These are phyloP conservation scores for Pharus latifolius DNA, from an alignment of 176 grass and related monocot genomes.

Conservation along the genomic window DNA sequence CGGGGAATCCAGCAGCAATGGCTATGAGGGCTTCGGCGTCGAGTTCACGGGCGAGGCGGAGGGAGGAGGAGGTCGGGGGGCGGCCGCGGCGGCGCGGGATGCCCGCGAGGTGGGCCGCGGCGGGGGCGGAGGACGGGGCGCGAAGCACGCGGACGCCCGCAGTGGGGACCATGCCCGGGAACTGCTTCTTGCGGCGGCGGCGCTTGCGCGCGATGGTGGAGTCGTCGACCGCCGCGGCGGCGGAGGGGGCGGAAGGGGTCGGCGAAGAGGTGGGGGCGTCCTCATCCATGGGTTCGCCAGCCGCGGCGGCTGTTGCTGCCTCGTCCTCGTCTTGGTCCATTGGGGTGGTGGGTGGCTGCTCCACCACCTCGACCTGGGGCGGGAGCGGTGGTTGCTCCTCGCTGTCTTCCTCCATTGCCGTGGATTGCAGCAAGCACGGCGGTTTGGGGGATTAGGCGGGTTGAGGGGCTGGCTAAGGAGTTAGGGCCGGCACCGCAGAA, in stretches of 20 bases:
- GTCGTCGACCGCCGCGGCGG: constrained; percentile 19
- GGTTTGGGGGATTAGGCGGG: constrained; percentile 13
- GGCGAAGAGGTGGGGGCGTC: constrained; percentile 36
- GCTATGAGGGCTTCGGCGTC: constrained; percentile 90
- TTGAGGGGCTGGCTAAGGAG: constrained; percentile 5
- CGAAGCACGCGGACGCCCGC: constrained; percentile 50
- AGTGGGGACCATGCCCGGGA: constrained; percentile 84
- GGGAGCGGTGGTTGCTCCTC: neutral
- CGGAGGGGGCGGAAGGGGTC: constrained; percentile 31
- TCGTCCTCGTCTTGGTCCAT: constrained; percentile 28
- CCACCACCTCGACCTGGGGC: neutral
- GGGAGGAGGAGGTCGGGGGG: constrained; percentile 60
- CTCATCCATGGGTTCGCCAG: constrained; percentile 45
- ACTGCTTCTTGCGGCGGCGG: constrained; percentile 94
- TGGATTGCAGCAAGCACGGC: constrained; percentile 7
- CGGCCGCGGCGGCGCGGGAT: constrained; percentile 47
- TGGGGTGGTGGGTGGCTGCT: neutral
- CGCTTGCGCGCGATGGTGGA: constrained; percentile 47
- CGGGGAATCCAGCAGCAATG: constrained; percentile 70
- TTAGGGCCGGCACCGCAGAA: constrained; percentile 5
- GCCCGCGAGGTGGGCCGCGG: constrained; percentile 23
- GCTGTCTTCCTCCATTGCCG: constrained; percentile 23
- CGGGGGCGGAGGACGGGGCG: constrained; percentile 20
- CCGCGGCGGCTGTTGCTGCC: neutral
- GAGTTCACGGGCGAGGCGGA: constrained; percentile 86